These are phyloP conservation scores for Viola odorata DNA, from an alignment of 345 rosid genomes.

Conservation along the genomic window DNA sequence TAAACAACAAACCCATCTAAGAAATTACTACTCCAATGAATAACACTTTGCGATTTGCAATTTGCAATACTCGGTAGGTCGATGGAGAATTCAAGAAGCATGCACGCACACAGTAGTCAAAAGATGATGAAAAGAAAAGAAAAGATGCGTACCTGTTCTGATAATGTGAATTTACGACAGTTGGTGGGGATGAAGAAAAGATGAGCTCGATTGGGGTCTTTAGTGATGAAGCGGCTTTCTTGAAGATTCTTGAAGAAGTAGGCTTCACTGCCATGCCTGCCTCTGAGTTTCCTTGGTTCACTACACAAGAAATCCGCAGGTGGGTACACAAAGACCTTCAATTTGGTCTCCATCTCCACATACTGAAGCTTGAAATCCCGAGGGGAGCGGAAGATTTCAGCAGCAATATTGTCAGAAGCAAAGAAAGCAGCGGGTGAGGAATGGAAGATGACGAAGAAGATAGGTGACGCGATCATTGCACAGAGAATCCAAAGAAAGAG, in stretches of 20 bases:
- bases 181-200: conserved; percentile 21
- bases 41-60: too few relatives aligned
- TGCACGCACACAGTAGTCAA: not conserved
- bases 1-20: too few relatives aligned
- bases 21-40: too few relatives aligned
- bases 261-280: conserved; percentile 15
- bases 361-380: conserved; percentile 15
- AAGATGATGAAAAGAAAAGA: not conserved
- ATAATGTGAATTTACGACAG: too few relatives aligned
- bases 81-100: not conserved
- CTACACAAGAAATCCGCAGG: not conserved
- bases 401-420: not conserved
- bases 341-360: conserved; percentile 59
- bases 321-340: conserved; percentile 27
- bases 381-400: conserved; percentile 8
- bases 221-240: conserved; percentile 12
- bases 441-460: too few relatives aligned
- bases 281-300: not conserved
- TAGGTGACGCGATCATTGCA: too few relatives aligned
- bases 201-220: conserved; percentile 9
- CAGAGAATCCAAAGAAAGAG: too few relatives aligned
- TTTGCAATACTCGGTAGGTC: not conserved
- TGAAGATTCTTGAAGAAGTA: conserved; percentile 19
- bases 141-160: not conserved
- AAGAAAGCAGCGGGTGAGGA: not conserved